Conservation (phyloP, 2,329 filamentous ascomycete genomes). For the Colletotrichum theobromicola region DNA sequence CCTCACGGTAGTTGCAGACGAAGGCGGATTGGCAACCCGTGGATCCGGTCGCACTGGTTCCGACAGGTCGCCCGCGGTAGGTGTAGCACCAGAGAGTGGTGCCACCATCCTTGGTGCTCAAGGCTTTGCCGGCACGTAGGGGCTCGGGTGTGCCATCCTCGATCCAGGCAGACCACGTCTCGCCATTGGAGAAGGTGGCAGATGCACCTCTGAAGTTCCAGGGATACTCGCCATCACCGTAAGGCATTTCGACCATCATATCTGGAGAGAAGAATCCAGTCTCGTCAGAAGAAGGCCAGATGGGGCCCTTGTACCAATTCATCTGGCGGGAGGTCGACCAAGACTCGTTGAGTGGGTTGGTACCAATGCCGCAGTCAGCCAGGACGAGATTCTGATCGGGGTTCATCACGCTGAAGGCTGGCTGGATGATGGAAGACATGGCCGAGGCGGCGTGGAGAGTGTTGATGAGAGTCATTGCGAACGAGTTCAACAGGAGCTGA, state of each 20-base stretch:
- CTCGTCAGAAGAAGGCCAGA: constrained; percentile 39
- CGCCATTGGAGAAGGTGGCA: constrained; percentile 41
- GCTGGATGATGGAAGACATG: constrained; percentile 4
- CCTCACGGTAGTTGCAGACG: constrained; percentile 42
- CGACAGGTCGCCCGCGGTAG: constrained; percentile 44
- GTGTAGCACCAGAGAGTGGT: constrained; percentile 46
- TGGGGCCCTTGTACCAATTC: constrained; percentile 46
- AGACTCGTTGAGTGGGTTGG: constrained; percentile 40
- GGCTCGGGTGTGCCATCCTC: constrained; percentile 45
- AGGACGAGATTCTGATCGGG: constrained; percentile 41
- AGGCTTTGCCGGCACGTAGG: constrained; percentile 42
- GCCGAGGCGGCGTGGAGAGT: not conserved
- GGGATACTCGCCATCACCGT: constrained; percentile 41
- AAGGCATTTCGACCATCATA: constrained; percentile 44
- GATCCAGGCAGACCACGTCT: constrained; percentile 47
- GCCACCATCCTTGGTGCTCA: constrained; percentile 44
- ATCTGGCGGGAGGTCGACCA: constrained; percentile 51
- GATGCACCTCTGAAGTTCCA: constrained; percentile 43
- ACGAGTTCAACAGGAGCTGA: not conserved
- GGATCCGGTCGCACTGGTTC: constrained; percentile 39
- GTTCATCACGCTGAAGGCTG: constrained; percentile 25
- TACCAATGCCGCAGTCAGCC: constrained; percentile 47
- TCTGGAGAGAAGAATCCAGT: constrained; percentile 40
- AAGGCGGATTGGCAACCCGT: constrained; percentile 47
- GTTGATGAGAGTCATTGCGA: not conserved